A percentile compares a stretch with the other conserved stretches of the same genome.
Conservation (phyloP, 495 filamentous ascomycete genomes). For the Penicillium cinerascens region DNA sequence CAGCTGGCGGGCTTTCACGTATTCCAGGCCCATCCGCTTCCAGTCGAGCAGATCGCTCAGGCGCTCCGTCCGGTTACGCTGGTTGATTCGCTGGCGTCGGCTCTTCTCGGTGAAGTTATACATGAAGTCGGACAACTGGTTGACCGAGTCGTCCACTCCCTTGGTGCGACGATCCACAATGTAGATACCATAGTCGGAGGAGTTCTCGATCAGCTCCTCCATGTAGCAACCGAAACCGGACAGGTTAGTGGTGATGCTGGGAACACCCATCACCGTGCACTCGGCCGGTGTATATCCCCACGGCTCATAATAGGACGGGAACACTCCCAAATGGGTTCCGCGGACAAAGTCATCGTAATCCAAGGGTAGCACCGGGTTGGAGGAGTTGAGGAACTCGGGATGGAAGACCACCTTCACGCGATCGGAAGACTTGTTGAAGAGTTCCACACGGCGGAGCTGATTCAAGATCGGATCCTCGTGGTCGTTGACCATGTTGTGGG, state of each 20-base stretch:
- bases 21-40: constrained; percentile 99
- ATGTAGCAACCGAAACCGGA: constrained; percentile 99
- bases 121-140: constrained; percentile 90
- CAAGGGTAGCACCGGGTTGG: constrained; percentile 89
- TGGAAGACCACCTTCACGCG: constrained; percentile 98
- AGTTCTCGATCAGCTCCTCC: constrained; percentile 98
- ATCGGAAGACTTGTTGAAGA: constrained; percentile 93
- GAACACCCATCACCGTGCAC: constrained; percentile 98
- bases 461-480: constrained; percentile 90
- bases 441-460: constrained; percentile 90
- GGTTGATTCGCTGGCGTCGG: constrained; percentile 94
- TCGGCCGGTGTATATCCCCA: constrained; percentile 99
- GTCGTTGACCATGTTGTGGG: constrained; percentile 99
- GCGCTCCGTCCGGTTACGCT: constrained; percentile 95
- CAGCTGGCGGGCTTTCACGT: constrained; percentile 93
- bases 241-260: constrained; percentile 96
- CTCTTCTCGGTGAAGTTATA: constrained; percentile 94
- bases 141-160: constrained; percentile 95
- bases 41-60: constrained; percentile 93
- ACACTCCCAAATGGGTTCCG: constrained; percentile 91
- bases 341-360: constrained; percentile 99
- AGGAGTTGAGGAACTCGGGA: constrained; percentile 93
- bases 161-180: constrained; percentile 95
- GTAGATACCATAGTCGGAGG: constrained; percentile 96
- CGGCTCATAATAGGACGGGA: constrained; percentile 97